Conservation (phyloP, 2,329 filamentous ascomycete genomes). For the Aspergillus sp. region DNA sequence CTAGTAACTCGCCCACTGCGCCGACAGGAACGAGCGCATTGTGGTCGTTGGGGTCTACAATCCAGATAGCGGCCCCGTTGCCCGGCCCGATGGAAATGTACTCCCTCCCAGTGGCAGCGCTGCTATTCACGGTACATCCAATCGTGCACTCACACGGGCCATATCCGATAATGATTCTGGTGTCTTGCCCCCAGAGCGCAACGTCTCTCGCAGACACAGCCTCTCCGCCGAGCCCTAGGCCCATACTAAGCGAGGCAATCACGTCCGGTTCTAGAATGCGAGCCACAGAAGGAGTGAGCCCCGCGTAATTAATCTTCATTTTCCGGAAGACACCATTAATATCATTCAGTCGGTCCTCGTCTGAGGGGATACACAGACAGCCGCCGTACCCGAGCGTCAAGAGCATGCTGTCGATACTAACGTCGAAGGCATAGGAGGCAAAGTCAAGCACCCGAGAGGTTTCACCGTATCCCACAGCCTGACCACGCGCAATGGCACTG, state of each 20-base stretch:
- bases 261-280: constrained; percentile 42
- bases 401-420: constrained; percentile 54
- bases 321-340: constrained; percentile 49
- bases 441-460: constrained; percentile 61
- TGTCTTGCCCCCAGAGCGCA: constrained; percentile 40
- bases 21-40: constrained; percentile 41
- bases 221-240: constrained; percentile 45
- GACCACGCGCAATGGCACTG: constrained; percentile 52
- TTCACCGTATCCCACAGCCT: constrained; percentile 48
- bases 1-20: constrained; percentile 46
- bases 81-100: constrained; percentile 40
- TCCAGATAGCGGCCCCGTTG: constrained; percentile 37
- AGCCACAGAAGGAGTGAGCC: constrained; percentile 61
- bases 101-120: constrained; percentile 30
- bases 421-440: constrained; percentile 55
- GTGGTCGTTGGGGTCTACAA: constrained; percentile 39
- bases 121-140: constrained; percentile 39
- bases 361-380: constrained; percentile 58
- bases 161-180: constrained; percentile 46
- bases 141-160: constrained; percentile 44
- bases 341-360: constrained; percentile 48
- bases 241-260: constrained; percentile 38
- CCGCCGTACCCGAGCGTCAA: constrained; percentile 56
- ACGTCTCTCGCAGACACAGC: constrained; percentile 41
- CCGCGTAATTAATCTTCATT: constrained; percentile 54